Conservation (phyloP, 2,329 filamentous ascomycete genomes). For the Xylariaceae sp. region DNA sequence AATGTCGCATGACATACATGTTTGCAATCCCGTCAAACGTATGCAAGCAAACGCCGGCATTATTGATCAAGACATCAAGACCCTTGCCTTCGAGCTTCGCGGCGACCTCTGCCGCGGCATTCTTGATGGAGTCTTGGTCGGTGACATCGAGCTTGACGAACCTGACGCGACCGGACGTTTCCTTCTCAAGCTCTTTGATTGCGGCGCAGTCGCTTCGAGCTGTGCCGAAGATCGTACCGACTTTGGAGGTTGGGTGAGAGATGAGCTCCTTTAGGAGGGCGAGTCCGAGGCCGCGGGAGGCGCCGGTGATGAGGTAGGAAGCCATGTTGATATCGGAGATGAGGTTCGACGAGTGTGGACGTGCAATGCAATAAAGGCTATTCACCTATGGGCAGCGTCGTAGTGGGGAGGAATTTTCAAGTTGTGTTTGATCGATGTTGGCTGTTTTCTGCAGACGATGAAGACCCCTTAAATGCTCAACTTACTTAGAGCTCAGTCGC, state of each 20-base stretch:
- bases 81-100: slow-evolving; percentile 34
- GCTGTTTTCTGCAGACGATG: not conserved
- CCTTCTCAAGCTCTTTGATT: not conserved
- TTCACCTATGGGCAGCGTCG: not conserved
- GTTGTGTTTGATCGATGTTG: not conserved
- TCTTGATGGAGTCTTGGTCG: slow-evolving; percentile 31
- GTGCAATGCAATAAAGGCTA: not conserved
- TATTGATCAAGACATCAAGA: slow-evolving; percentile 44
- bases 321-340: not conserved
- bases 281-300: not conserved
- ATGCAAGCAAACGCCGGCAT: slow-evolving; percentile 20
- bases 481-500: not conserved
- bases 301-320: not conserved
- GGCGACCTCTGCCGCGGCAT: slow-evolving; percentile 34
- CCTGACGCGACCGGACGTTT: slow-evolving; percentile 31
- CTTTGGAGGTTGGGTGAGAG: not conserved
- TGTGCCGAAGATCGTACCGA: not conserved
- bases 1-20: not conserved
- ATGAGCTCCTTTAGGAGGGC: not conserved
- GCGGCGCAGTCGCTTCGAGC: not conserved
- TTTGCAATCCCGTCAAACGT: not conserved
- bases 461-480: not conserved
- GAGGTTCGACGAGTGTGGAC: not conserved
- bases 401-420: not conserved
- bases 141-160: slow-evolving; percentile 37